Conservation (phyloP, 31 red algal genomes). For the Endocladia muricata region DNA sequence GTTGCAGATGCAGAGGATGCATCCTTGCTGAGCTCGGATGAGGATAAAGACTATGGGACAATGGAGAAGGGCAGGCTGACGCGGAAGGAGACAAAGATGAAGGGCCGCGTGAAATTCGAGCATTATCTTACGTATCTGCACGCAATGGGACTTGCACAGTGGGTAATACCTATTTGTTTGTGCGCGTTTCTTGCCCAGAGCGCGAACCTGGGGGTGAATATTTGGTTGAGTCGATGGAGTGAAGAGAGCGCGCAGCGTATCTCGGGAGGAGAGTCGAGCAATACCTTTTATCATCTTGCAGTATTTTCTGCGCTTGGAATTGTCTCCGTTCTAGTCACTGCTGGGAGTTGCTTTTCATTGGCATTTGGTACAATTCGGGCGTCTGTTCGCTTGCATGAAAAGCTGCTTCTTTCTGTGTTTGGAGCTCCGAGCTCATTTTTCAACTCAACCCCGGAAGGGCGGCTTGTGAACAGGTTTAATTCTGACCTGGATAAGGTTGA, state of each 20-base stretch:
- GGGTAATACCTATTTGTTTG: slow-evolving; percentile 23
- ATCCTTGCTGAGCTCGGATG: neutral
- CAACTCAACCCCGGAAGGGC: slow-evolving; percentile 83
- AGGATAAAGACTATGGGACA: slow-evolving; percentile 25
- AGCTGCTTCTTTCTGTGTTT: slow-evolving; percentile 77
- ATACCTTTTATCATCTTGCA: slow-evolving; percentile 14
- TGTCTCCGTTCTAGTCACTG: slow-evolving; percentile 19
- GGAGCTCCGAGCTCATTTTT: slow-evolving; percentile 88
- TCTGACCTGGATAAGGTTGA: slow-evolving; percentile 91
- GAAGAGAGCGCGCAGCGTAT: slow-evolving; percentile 9
- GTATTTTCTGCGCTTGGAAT: slow-evolving; percentile 57
- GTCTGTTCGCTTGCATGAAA: slow-evolving; percentile 75
- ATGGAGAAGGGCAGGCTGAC: slow-evolving; percentile 57
- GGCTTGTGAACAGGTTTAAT: slow-evolving; percentile 90
- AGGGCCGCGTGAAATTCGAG: slow-evolving; percentile 53
- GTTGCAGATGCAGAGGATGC: neutral
- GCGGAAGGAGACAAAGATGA: slow-evolving; percentile 46
- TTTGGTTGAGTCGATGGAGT: slow-evolving; percentile 72
- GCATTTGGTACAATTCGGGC: slow-evolving; percentile 70
- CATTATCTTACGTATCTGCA: slow-evolving; percentile 66
- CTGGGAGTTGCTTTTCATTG: slow-evolving; percentile 31
- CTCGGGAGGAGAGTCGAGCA: neutral
- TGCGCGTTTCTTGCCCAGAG: slow-evolving; percentile 30
- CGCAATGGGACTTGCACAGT: slow-evolving; percentile 45
- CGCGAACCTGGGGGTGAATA: slow-evolving; percentile 42